A percentile compares a stretch with the other conserved stretches of the same genome.
Conservation (phyloP, 1,284 basidiomycete genomes). For the Apiotrichum siamense region DNA sequence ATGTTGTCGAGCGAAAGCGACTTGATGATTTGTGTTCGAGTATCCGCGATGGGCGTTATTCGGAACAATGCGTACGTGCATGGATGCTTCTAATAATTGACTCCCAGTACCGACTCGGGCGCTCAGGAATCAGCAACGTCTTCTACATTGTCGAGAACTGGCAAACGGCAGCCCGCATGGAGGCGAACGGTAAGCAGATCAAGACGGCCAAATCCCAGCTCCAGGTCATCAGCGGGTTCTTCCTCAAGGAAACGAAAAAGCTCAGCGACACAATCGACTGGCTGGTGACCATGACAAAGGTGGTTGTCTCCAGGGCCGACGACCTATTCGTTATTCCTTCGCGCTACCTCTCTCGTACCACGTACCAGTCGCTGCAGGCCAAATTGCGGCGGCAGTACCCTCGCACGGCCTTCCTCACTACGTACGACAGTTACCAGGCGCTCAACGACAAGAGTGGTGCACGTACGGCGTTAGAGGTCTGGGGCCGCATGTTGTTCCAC, state of each 20-base stretch:
- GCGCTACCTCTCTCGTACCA: slow-evolving; percentile 32
- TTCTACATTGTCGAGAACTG: slow-evolving; percentile 56
- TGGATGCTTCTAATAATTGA: background rate
- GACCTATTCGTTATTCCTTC: slow-evolving; percentile 50
- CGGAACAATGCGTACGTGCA: slow-evolving; percentile 53
- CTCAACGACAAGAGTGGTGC: slow-evolving; percentile 52
- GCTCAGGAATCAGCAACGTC: slow-evolving; percentile 51
- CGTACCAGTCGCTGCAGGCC: slow-evolving; percentile 32
- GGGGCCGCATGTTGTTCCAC: slow-evolving; percentile 52
- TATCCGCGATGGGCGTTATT: slow-evolving; percentile 54
- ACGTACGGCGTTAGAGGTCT: slow-evolving; percentile 49
- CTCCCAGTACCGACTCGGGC: slow-evolving; percentile 49
- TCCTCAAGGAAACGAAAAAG: slow-evolving; percentile 52
- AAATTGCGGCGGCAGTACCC: slow-evolving; percentile 43
- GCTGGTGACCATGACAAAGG: slow-evolving; percentile 49
- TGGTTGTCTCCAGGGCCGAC: slow-evolving; percentile 42
- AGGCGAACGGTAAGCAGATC: slow-evolving; percentile 38
- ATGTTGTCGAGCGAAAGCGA: slow-evolving; percentile 55
- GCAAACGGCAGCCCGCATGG: slow-evolving; percentile 43
- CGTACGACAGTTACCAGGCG: slow-evolving; percentile 49
- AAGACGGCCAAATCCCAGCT: slow-evolving; percentile 51
- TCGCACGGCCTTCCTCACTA: slow-evolving; percentile 44
- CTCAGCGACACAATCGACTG: slow-evolving; percentile 52
- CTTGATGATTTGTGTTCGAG: slow-evolving; percentile 53
- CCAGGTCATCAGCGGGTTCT: slow-evolving; percentile 55